Percentiles rank a stretch among this genome's conserved stretches.
Evolutionary conservation across 768 basidiomycete genomes (phyloP).

Genomic region (Leccinum aurantiacum): DNA sequence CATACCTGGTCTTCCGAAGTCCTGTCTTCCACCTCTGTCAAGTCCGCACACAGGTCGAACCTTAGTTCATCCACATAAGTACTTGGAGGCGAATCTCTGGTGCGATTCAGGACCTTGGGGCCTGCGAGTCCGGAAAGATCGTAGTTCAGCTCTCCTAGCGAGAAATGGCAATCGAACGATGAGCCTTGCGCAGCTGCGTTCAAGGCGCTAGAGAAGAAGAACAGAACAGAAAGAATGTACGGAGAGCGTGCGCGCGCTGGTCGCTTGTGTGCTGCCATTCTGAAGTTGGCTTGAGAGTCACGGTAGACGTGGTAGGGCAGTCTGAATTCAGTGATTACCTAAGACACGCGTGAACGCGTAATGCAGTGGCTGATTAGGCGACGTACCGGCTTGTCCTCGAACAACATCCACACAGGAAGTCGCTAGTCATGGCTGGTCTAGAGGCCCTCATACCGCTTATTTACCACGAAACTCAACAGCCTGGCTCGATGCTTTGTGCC

Average conservation of each 20-base stretch:
- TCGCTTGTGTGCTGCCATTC: conserved; percentile 26
- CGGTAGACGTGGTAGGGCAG: neutral
- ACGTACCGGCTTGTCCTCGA: conserved; percentile 8
- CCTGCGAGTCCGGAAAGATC: conserved; percentile 60
- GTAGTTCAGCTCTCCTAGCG: conserved; percentile 45
- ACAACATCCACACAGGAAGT: conserved; percentile 18
- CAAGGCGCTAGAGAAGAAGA: conserved; percentile 23
- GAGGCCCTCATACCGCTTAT: conserved; percentile 55
- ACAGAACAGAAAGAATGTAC: conserved; percentile 11
- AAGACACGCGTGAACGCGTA: conserved; percentile 35
- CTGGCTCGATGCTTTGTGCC: conserved; percentile 82
- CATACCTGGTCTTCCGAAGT: conserved; percentile 68
- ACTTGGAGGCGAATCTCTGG: conserved; percentile 64
- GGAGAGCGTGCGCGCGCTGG: neutral
- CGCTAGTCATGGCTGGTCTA: conserved; percentile 53
- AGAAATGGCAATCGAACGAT: conserved; percentile 55
- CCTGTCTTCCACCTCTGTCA: conserved; percentile 47
- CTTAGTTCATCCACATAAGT: conserved; percentile 54
- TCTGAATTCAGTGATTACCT: conserved; percentile 23
- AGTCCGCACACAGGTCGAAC: conserved; percentile 68
- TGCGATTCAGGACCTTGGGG: conserved; percentile 49
- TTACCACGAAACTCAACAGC: conserved; percentile 78
- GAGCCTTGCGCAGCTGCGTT: conserved; percentile 39
- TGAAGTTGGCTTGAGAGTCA: conserved; percentile 1
- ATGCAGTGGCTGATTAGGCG: conserved; percentile 20